Evolutionary conservation across 2,329 filamentous ascomycete genomes (phyloP).

Genomic region (Calonectria crousiana): DNA sequence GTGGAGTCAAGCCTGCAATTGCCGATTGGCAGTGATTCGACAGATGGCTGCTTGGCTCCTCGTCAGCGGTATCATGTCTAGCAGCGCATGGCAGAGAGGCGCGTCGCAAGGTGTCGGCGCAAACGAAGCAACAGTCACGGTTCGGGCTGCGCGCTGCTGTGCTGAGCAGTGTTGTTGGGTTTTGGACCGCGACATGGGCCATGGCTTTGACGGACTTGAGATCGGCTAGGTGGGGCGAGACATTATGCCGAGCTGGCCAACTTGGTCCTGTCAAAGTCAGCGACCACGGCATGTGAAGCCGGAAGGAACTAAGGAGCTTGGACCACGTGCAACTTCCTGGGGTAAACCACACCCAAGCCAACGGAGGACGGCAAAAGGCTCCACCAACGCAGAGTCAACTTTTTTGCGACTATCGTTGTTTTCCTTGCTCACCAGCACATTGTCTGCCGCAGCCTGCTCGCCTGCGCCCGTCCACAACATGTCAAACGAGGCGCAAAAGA

Average conservation of each 20-base stretch:
- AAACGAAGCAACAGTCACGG: slow-evolving; percentile 17
- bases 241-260: slow-evolving; percentile 36
- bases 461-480: slow-evolving; percentile 41
- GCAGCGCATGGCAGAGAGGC: slow-evolving; percentile 25
- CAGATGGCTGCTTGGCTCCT: slow-evolving; percentile 29
- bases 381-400: slow-evolving; percentile 21
- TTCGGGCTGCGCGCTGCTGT: slow-evolving; percentile 15
- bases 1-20: slow-evolving; percentile 16
- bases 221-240: slow-evolving; percentile 39
- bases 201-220: slow-evolving; percentile 15
- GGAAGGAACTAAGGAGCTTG: slow-evolving; percentile 32
- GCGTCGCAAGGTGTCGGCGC: slow-evolving; percentile 18
- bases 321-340: slow-evolving; percentile 39
- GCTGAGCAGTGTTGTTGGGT: slow-evolving; percentile 13
- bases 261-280: slow-evolving; percentile 6
- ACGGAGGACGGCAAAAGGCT: slow-evolving; percentile 33
- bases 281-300: slow-evolving; percentile 41
- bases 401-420: background rate
- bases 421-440: background rate
- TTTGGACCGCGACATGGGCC: slow-evolving; percentile 24
- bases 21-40: slow-evolving; percentile 30
- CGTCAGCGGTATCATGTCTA: slow-evolving; percentile 38
- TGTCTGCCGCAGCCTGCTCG: background rate
- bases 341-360: slow-evolving; percentile 28
- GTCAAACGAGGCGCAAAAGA: slow-evolving; percentile 50